Conservation (phyloP, 169 alveolate genomes). For the Babesia microti region DNA sequence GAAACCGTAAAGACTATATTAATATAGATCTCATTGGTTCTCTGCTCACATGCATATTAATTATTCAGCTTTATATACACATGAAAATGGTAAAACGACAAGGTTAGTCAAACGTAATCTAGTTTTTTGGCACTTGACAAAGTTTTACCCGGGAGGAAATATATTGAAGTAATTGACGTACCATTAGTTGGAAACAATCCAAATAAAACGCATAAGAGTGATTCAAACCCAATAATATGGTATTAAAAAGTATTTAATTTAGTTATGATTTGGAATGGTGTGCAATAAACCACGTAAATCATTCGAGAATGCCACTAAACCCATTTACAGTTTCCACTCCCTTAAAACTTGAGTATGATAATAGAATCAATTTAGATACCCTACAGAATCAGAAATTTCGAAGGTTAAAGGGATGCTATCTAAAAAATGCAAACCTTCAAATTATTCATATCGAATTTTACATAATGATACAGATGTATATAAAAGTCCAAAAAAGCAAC, state of each 20-base stretch:
- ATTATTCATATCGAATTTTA: too few relatives aligned
- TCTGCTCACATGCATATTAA: constrained; percentile 55
- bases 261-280: constrained; percentile 46
- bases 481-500: constrained; percentile 15
- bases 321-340: constrained; percentile 24
- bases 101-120: too few relatives aligned
- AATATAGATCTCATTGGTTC: constrained; percentile 59
- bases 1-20: too few relatives aligned
- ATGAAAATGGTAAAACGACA: constrained; percentile 36
- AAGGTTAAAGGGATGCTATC: constrained; percentile 6
- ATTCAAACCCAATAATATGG: not conserved
- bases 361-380: not conserved
- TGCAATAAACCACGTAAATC: constrained; percentile 16
- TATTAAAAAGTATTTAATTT: constrained; percentile 1
- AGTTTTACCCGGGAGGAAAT: constrained; percentile 20
- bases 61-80: constrained; percentile 48
- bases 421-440: not conserved
- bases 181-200: not conserved
- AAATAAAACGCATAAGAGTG: constrained; percentile 3
- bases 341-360: constrained; percentile 16
- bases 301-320: constrained; percentile 39
- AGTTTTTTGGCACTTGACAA: constrained; percentile 41
- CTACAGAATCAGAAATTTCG: constrained; percentile 22
- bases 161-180: constrained; percentile 10
- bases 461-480: not conserved